Percentiles rank a stretch among this genome's conserved stretches.
Evolutionary conservation across 441 rosid genomes (phyloP).

Genomic region (Sinapis alba): DNA sequence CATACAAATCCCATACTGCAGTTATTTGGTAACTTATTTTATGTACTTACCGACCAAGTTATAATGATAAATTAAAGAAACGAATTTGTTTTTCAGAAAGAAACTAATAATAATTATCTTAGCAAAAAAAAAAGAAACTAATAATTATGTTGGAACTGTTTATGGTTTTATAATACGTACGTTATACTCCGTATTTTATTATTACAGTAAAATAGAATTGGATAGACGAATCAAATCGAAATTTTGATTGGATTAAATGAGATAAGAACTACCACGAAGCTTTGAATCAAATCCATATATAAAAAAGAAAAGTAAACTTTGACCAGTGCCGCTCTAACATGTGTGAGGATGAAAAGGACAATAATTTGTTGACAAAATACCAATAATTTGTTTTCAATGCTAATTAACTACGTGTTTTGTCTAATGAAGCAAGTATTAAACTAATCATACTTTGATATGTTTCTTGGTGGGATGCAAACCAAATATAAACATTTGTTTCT

Average conservation of each 20-base stretch:
- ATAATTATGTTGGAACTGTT: not conserved
- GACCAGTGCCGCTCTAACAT: slow-evolving; percentile 22
- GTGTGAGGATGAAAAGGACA: slow-evolving; percentile 28
- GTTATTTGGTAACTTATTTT: not conserved
- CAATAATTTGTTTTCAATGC: slow-evolving; percentile 6
- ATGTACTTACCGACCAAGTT: not conserved
- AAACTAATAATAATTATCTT: too few species aligned
- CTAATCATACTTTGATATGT: slow-evolving; percentile 33
- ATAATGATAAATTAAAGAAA: not conserved
- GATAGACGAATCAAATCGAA: not conserved
- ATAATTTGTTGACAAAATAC: slow-evolving; percentile 20
- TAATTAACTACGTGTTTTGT: slow-evolving; percentile 35
- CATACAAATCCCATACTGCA: not conserved
- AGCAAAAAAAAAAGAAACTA: not conserved
- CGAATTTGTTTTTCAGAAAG: not conserved
- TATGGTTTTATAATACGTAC: not conserved
- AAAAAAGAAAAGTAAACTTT: slow-evolving; percentile 12
- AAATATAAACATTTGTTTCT: slow-evolving; percentile 25
- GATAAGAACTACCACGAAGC: slow-evolving; percentile 32
- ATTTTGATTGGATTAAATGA: slow-evolving; percentile 27
- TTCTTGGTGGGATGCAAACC: slow-evolving; percentile 42
- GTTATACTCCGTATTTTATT: too few species aligned
- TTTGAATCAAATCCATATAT: slow-evolving; percentile 23
- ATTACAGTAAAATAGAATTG: not conserved
- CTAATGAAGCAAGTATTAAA: slow-evolving; percentile 38